A percentile compares a stretch with the other conserved stretches of the same genome.
These are phyloP conservation scores for Leccinum proliferum DNA, from an alignment of 1,284 basidiomycete genomes.

Conservation along the genomic window DNA sequence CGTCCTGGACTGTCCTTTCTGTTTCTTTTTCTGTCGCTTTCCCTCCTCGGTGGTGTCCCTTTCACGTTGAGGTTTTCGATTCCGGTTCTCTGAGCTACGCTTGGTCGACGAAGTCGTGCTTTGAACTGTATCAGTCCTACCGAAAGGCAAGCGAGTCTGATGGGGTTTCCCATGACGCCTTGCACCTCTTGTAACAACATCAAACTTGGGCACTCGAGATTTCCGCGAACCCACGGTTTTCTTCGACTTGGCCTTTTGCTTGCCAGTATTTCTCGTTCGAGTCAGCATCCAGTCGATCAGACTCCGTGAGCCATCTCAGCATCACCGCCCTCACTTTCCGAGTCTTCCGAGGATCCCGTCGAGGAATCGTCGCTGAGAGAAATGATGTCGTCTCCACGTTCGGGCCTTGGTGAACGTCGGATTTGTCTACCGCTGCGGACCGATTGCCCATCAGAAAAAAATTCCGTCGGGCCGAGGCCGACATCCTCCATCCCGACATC, in stretches of 20 bases:
- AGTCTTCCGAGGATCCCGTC: conserved; percentile 23
- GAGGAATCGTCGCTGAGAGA: conserved; percentile 24
- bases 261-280: conserved; percentile 32
- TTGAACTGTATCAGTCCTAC: conserved; percentile 5
- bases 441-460: conserved; percentile 15
- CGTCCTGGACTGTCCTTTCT: conserved; percentile 4
- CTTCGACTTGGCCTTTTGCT: conserved; percentile 11
- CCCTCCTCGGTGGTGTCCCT: conserved; percentile 4
- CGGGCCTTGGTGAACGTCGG: conserved; percentile 2
- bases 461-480: not conserved
- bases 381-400: conserved; percentile 16
- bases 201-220: conserved; percentile 16
- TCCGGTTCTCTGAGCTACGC: conserved; percentile 3
- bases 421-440: not conserved
- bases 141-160: conserved; percentile 36
- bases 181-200: conserved; percentile 35
- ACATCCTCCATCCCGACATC: not conserved
- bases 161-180: conserved; percentile 29
- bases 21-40: conserved; percentile 14
- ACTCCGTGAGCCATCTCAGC: conserved; percentile 31
- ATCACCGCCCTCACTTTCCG: conserved; percentile 21
- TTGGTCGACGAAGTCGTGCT: conserved; percentile 8
- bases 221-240: conserved; percentile 6
- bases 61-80: conserved; percentile 1
- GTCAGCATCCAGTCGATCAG: conserved; percentile 57